phyloP scores from a whole-genome alignment of 345 rosid genomes.

The Eucalyptus polybractea region DNA sequence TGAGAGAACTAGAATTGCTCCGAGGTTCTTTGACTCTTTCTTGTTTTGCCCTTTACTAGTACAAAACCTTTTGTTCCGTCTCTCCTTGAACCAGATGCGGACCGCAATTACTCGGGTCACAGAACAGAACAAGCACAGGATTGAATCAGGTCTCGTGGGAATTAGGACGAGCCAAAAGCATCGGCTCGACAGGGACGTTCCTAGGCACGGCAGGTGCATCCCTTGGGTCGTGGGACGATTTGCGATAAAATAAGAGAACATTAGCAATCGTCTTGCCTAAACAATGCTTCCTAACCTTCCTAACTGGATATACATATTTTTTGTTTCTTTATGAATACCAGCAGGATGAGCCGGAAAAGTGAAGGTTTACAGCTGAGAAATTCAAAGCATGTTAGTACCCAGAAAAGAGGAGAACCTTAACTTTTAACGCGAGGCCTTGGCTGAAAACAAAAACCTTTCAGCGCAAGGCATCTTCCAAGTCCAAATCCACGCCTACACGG shows the following conservation, averaged over 20 bases:
- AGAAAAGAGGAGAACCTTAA: not conserved
- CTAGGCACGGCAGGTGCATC: not conserved
- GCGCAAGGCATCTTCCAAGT: conserved; percentile 61
- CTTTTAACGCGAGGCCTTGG: not conserved
- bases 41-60: not conserved
- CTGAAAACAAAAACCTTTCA: not conserved
- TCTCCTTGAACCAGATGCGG: not conserved
- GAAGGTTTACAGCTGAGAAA: not conserved
- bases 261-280: not conserved
- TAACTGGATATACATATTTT: not conserved
- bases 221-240: not conserved
- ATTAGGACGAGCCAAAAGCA: not conserved
- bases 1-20: not conserved
- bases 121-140: not conserved
- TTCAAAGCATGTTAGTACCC: not conserved
- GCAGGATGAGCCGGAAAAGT: not conserved
- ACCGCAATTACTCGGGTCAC: not conserved
- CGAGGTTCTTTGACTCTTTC: not conserved
- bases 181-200: not conserved
- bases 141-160: not conserved
- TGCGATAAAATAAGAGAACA: not conserved
- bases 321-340: not conserved
- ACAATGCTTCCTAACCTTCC: not conserved
- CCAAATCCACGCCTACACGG: conserved; percentile 48
- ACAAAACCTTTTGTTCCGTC: not conserved